Evolutionary conservation across 805 yeast species (phyloP), one percentile per base, ranked within the genome.

Genomic region (Ogataea wickerhamii): DNA sequence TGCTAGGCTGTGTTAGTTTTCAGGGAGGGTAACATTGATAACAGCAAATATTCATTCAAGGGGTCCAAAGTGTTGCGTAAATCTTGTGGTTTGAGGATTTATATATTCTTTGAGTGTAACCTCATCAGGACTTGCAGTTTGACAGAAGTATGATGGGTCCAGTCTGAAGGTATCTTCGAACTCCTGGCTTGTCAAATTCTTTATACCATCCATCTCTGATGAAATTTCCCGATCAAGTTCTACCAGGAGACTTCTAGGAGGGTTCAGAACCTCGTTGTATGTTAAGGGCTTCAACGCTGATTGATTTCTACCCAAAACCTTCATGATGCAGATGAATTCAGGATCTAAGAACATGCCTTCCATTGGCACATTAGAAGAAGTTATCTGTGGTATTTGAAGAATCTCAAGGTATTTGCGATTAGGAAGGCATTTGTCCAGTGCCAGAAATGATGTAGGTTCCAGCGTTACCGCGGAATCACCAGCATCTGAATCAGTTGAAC

Each of bases 361-460:
- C 1, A 55, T 55, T 0, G 62, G 49, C 27, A 33, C 16, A 4
- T 56, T 59, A 0, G 34, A 28, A 5, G 23, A 6, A 10, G 49
- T 44, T 0, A 58, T 49, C 11, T 63, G 49, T 4, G 65, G 67
- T 3, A 83, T 60, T 1, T 70, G 66, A 12, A 78, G 18, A 4
- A 73, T 49, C 41, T 81, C 82, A 7, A 87, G 45, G 53, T 72
- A 86, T 18, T 64, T 52, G 17, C 95, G 65, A 13, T 70, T 62
- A 2, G 87, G 87, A 1, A 84, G 64, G 50, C 95, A 87, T 58
- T 91, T 91, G 56, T 89, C 97, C 19, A 91, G 67, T 0, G 98
- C 93, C 21, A 86, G 59, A 51, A 88, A 91, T 11, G 60, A 52
- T 2, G 63, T 56, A 3, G 55, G 48, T 4, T n/a, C 24, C 3